Percentiles rank a stretch among this genome's conserved stretches.
Evolutionary conservation across 305 asterid species (phyloP).

Genomic region (Rubia peregrina): DNA sequence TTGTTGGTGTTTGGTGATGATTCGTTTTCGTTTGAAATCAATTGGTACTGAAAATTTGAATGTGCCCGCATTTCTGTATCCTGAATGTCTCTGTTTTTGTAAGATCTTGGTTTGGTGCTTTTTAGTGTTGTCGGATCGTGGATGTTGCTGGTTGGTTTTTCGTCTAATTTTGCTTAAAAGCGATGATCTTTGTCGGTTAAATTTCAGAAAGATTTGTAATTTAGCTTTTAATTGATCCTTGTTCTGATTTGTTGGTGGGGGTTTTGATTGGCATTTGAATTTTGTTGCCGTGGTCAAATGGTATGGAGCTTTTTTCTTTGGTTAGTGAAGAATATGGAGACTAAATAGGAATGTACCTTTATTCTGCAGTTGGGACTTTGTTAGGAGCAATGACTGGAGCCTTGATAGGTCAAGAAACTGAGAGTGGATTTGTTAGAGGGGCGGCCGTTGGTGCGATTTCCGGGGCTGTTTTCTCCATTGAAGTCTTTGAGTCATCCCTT

Average conservation of each 20-base stretch:
- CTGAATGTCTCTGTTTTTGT: background rate
- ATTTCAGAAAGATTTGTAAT: background rate
- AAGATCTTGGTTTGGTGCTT: constrained; percentile 13
- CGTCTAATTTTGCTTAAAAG: constrained; percentile 4
- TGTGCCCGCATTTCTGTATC: constrained; percentile 4
- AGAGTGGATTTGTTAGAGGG: constrained; percentile 94
- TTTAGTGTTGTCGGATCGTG: background rate
- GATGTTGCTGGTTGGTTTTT: background rate
- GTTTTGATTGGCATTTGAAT: background rate
- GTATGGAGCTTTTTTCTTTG: background rate
- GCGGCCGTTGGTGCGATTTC: constrained; percentile 99
- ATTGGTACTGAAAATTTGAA: background rate
- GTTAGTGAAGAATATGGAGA: constrained; percentile 7
- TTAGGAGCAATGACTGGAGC: constrained; percentile 98
- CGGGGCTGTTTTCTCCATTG: constrained; percentile 98
- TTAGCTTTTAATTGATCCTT: background rate
- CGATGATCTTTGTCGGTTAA: constrained; percentile 11
- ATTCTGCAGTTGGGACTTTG: constrained; percentile 77
- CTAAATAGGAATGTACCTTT: constrained; percentile 17
- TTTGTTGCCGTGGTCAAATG: background rate
- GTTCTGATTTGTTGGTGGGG: background rate
- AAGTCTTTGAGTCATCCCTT: constrained; percentile 86
- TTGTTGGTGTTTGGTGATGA: constrained; percentile 16
- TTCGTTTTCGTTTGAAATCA: constrained; percentile 1
- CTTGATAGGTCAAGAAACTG: constrained; percentile 93